A percentile compares a stretch with the other conserved stretches of the same genome.
Conservation (phyloP, 1,139 yeast species). For the Eremothecium coryli region DNA sequence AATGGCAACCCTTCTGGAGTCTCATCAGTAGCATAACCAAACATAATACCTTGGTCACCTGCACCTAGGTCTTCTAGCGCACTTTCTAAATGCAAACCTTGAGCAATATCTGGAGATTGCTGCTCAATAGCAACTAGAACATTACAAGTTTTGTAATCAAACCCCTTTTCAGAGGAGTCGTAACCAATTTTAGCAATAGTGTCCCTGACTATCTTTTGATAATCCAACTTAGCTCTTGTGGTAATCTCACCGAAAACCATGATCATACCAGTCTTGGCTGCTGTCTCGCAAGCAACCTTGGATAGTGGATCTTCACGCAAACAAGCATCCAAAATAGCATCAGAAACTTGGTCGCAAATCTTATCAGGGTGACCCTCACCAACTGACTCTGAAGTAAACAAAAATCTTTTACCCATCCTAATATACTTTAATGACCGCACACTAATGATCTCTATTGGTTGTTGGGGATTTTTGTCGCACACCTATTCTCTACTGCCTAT, state of each 20-base stretch:
- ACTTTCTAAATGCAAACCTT: slow-evolving; percentile 96
- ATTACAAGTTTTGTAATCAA: slow-evolving; percentile 98
- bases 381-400: slow-evolving; percentile 93
- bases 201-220: slow-evolving; percentile 95
- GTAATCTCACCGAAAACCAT: slow-evolving; percentile 99
- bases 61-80: slow-evolving; percentile 98
- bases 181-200: slow-evolving; percentile 98
- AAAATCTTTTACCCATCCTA: slow-evolving; percentile 36
- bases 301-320: slow-evolving; percentile 91
- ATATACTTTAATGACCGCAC: too few relatives aligned
- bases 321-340: slow-evolving; percentile 97
- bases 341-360: slow-evolving; percentile 98
- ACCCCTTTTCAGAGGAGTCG: slow-evolving; percentile 92
- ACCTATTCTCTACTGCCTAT: too few relatives aligned
- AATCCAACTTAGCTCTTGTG: slow-evolving; percentile 90
- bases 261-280: slow-evolving; percentile 97
- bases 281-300: slow-evolving; percentile 98
- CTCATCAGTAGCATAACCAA: slow-evolving; percentile 99
- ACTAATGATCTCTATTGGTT: too few relatives aligned
- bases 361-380: slow-evolving; percentile 99
- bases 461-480: too few relatives aligned
- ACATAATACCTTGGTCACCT: slow-evolving; percentile 99
- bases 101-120: slow-evolving; percentile 98
- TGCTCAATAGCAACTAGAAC: slow-evolving; percentile 98
- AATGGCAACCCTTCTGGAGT: slow-evolving; percentile 96